Base-by-base conservation (phyloP, 2,329 filamentous ascomycete species). In the Hypomyces perniciosus region DNA sequence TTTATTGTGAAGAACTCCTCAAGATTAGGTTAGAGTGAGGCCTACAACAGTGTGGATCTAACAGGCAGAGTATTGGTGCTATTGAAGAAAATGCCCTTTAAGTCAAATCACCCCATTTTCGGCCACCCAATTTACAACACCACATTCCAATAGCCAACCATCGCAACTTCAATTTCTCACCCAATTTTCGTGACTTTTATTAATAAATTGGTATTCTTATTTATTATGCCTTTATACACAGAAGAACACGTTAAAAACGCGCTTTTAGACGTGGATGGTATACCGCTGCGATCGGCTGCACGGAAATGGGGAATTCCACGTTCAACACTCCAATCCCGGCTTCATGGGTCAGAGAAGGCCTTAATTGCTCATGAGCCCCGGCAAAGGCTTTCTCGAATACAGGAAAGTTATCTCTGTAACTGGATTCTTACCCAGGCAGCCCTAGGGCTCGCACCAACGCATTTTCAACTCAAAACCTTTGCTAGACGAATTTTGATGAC, bases 251-350 rank as follows among this genome's bases (percentile, higher is more conserved):
- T 40, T 20, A 6, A 6, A 7, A 7, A 7, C 6, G 38, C 38
- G 7, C 10, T 40, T 7, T 6, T 7, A 7, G 55, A 72, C 74
- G 20, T 68, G 53, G 13, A 40, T 20, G 38, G 38, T 20, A 40
- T 40, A 20, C 13, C 38, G 7, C 20, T 8, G 20, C 38, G 38
- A 8, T 6, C 10, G 13, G 38, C 38, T 40, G 38, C 38, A 8
- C 8, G 7, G 7, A 6, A n/a, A 6, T 40, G 38, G 38, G 38
- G 38, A 40, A 40, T 40, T 20, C 38, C 38, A 7, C 38, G 38
- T 8, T 8, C 38, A 40, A 40, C 38, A 26, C 8, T 40, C 10
- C 38, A 40, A n/a, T 6, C 7, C 38, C 38, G 38, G 7, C 6
- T 40, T 6, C 7, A 40, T 20, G 38, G 38, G 7, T 7, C 7